Base-by-base conservation (phyloP, 2,329 filamentous ascomycete species). In the Ascochyta viciae-villosae region DNA sequence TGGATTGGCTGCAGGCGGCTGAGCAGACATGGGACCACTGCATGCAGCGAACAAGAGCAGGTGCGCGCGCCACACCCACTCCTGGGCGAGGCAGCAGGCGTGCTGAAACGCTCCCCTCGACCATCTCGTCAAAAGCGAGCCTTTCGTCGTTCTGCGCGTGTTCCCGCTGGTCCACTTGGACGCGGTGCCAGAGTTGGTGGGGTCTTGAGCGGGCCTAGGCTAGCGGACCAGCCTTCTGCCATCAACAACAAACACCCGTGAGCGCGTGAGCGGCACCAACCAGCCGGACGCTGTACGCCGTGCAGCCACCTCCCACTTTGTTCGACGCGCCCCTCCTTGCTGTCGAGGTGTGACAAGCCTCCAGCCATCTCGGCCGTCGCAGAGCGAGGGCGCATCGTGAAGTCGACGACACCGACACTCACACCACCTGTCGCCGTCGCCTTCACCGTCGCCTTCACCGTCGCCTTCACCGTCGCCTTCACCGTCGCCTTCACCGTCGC, bases 51-150 rank as follows among this genome's bases (percentile, higher is more conserved):
- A 53, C 58, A 46, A 58, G 56, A 48, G 52, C 66, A 65, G 65
- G 64, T 63, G 63, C 62, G 54, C 64, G 57, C 64, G 72, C 71
- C 70, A 73, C 71, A 65, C 47, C 66, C 69, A 67, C 62, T 67
- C 48, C 53, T 63, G 53, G 58, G 52, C 45, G 50, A 46, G 41
- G 59, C 60, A 57, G 62, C 60, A 56, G 50, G 45, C 40, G 42
- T 51, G 58, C 54, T 75, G 71, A 74, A 73, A 75, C 72, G 50
- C 44, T 34, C 31, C 15, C 60, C 23, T 40, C 6, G 59, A 47
- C 59, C 58, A 13, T 39, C 46, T 42, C 54, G 57, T 45, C 50
- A 50, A 51, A 50, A 58, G 23, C 46, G 40, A 39, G 35, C 42
- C 49, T 52, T 56, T 50, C 48, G 44, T 60, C 57, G 42, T 54